Evolutionary conservation across 2,329 filamentous ascomycete genomes (phyloP), one percentile per base, ranked within the genome.

Genomic region (Aspergillus proliferans): DNA sequence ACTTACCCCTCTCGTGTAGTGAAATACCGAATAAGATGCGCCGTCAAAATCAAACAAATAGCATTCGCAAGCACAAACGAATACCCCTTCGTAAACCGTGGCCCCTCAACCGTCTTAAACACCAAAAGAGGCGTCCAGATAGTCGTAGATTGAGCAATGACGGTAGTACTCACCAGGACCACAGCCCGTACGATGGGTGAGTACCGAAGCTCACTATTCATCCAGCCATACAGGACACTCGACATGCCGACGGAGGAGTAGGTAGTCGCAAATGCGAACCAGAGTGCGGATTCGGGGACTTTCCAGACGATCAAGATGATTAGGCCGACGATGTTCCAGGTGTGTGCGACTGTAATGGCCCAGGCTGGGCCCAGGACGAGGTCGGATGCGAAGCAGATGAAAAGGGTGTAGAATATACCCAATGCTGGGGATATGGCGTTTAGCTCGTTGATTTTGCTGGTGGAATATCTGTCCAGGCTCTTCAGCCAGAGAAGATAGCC

Each of bases 401-500:
- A 68, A 0, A 82, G 64, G 0, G 73, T 76, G 54, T 79, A 83
- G 47, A 82, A 75, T 2, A 82, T 82, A 0, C 79, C 80, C 0
- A 83, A 56, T 0, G 71, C 79, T 0, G 79, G 78, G 0, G 77
- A 71, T 6, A 77, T 76, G 2, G 77, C 71, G 1, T 76, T 76
- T 1, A 81, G 64, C 45, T 79, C 69, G 56, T 81, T 82, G 44
- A 82, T 60, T 10, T 66, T 67, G 1, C 74, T 64, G 0, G 67
- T 67, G 0, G 71, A 68, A 57, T 73, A 82, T 2, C 76, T 68
- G 1, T 72, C 61, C 12, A 82, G 52, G 48, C 74, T 78, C 62
- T 82, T 82, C 43, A 83, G 65, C 80, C 80, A 83, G 0, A 84
- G 68, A 2, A 82, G 59, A 50, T 77, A 83, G 0, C 71, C 74